These are phyloP conservation scores for Trichoderma brevicompactum DNA, from an alignment of 2,329 filamentous ascomycete genomes.

Conservation along the genomic window DNA sequence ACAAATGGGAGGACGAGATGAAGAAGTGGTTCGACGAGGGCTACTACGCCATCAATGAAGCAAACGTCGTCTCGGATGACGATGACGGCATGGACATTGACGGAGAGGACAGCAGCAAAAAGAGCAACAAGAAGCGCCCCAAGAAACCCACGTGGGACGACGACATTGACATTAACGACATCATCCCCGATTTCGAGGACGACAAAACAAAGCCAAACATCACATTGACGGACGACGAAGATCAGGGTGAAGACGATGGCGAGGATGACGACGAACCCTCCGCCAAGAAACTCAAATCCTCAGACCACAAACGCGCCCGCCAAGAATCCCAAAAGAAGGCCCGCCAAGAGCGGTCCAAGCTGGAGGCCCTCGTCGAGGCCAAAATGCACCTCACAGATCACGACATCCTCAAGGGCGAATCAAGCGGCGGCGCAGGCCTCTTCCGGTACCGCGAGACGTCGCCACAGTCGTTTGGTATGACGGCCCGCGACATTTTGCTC, in stretches of 20 bases:
- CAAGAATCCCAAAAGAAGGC: constrained; percentile 68
- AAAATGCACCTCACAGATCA: constrained; percentile 75
- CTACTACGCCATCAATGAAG: constrained; percentile 80
- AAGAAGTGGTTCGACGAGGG: constrained; percentile 82
- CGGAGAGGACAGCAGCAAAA: constrained; percentile 56
- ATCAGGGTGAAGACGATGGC: constrained; percentile 44
- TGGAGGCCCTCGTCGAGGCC: constrained; percentile 84
- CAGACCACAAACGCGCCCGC: constrained; percentile 63
- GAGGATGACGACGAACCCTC: constrained; percentile 48
- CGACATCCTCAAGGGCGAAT: constrained; percentile 58
- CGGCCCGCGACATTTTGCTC: constrained; percentile 83
- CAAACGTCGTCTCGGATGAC: constrained; percentile 67
- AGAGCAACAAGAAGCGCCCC: constrained; percentile 46
- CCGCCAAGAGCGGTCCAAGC: constrained; percentile 79
- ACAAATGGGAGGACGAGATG: constrained; percentile 92
- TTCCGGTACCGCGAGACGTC: constrained; percentile 97
- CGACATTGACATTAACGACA: constrained; percentile 94
- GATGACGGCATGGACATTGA: constrained; percentile 69
- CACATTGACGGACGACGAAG: constrained; percentile 54
- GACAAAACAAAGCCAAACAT: constrained; percentile 58
- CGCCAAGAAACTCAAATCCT: constrained; percentile 64
- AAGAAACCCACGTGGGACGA: constrained; percentile 84
- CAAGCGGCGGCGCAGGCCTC: constrained; percentile 35
- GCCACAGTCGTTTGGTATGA: constrained; percentile 87
- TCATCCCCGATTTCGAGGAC: constrained; percentile 84